Evolutionary conservation across 805 yeast species (phyloP).

Genomic region (Kluyveromyces lactis): DNA sequence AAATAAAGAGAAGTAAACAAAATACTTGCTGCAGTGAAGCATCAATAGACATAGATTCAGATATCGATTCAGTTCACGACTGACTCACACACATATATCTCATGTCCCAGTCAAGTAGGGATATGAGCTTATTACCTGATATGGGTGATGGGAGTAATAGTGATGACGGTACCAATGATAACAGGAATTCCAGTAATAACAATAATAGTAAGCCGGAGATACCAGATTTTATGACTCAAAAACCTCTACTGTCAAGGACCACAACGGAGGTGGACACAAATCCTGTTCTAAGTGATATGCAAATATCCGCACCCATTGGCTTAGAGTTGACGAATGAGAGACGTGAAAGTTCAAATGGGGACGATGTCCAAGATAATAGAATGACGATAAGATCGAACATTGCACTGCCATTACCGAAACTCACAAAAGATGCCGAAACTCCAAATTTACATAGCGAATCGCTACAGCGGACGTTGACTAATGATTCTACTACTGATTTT

Average conservation of each 20-base stretch:
- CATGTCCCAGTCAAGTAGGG: too few relatives aligned
- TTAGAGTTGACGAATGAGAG: neutral
- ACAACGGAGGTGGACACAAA: slow-evolving; percentile 26
- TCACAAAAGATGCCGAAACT: neutral
- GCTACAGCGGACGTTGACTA: neutral
- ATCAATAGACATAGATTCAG: too few relatives aligned
- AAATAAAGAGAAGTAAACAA: too few relatives aligned
- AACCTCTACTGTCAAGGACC: slow-evolving; percentile 19
- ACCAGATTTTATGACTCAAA: slow-evolving; percentile 19
- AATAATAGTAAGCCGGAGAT: slow-evolving; percentile 6
- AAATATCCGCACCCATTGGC: slow-evolving; percentile 13
- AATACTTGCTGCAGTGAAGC: too few relatives aligned
- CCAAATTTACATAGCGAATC: neutral
- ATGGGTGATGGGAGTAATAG: too few relatives aligned
- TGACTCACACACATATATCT: too few relatives aligned
- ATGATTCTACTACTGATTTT: neutral
- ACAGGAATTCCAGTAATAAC: neutral
- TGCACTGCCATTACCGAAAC: neutral
- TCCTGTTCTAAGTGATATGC: slow-evolving; percentile 23
- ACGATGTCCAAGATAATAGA: neutral
- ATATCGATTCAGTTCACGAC: too few relatives aligned
- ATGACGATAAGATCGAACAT: neutral
- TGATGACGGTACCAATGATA: too few relatives aligned
- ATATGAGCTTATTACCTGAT: too few relatives aligned
- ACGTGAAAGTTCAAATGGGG: neutral